Evolutionary conservation across 371 early-diverging fungal species (phyloP).

Genomic region (Mucor circinelloides): DNA sequence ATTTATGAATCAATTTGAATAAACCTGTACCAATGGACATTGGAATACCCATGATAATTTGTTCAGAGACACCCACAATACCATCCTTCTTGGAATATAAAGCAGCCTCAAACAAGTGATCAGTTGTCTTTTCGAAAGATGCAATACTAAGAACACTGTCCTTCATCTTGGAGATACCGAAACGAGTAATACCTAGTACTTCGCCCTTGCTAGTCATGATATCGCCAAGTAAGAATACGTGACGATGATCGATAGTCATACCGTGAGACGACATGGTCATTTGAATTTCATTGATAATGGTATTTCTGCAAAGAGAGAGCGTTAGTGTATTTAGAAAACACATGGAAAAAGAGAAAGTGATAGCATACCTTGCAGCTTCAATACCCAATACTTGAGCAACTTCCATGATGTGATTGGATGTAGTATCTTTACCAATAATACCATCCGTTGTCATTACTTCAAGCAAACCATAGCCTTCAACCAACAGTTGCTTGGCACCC

Average conservation of each 20-base stretch:
- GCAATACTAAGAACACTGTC: constrained; percentile 99
- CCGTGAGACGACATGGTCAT: constrained; percentile 89
- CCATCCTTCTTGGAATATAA: constrained; percentile 91
- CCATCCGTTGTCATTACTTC: constrained; percentile 91
- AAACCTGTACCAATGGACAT: constrained; percentile 98
- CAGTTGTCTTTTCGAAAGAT: constrained; percentile 99
- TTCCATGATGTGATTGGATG: constrained; percentile 96
- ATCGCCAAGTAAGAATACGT: constrained; percentile 98
- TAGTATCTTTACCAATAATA: constrained; percentile 81
- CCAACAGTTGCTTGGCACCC: constrained; percentile 70
- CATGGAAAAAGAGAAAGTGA: background rate
- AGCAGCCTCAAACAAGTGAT: constrained; percentile 98
- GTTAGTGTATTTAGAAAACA: no score
- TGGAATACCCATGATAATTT: constrained; percentile 98
- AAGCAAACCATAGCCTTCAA: constrained; percentile 95
- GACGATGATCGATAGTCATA: constrained; percentile 97
- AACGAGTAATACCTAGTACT: constrained; percentile 98
- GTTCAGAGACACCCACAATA: constrained; percentile 97
- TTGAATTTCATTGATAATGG: constrained; percentile 88
- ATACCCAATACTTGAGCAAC: constrained; percentile 94
- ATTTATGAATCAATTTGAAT: constrained; percentile 84
- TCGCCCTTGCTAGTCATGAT: constrained; percentile 99
- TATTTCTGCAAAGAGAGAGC: constrained; percentile 42
- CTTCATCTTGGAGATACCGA: constrained; percentile 99
- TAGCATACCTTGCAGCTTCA: constrained; percentile 60